Percentiles rank a stretch among this genome's conserved stretches.
Conservation (phyloP, 306 rosid genomes). For the Potentilla sterilis region DNA sequence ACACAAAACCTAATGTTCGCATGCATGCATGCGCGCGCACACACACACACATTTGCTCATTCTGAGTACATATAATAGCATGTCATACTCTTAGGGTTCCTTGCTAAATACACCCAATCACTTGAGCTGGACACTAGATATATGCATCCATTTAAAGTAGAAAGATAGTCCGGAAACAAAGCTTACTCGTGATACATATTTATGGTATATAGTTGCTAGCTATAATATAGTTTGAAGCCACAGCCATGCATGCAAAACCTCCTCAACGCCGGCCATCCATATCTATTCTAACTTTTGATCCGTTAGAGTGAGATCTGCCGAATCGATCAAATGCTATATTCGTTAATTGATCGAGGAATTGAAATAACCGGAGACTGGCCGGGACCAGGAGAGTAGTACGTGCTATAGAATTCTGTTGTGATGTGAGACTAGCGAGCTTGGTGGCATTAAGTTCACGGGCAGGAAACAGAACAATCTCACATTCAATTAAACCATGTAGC, state of each 20-base stretch:
- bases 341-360: not conserved
- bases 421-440: not conserved
- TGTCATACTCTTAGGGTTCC: not conserved
- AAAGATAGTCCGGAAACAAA: not conserved
- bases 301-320: not conserved
- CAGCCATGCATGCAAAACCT: not conserved
- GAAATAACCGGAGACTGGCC: not conserved
- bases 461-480: slow-evolving; percentile 30
- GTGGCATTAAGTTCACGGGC: slow-evolving; percentile 53
- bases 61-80: not conserved
- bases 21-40: not conserved
- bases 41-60: not conserved
- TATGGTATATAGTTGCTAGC: too few relatives aligned
- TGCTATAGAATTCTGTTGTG: not conserved
- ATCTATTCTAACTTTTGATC: not conserved
- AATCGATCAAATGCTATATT: not conserved
- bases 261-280: not conserved
- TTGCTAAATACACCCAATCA: not conserved
- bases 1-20: not conserved
- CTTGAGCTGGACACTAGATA: too few relatives aligned
- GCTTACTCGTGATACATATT: not conserved
- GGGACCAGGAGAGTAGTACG: not conserved
- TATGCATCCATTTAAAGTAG: not conserved
- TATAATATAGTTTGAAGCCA: not conserved
- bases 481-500: slow-evolving; percentile 1